Conservation (phyloP, 148 eudicot genomes). For the Chenopodium album region DNA sequence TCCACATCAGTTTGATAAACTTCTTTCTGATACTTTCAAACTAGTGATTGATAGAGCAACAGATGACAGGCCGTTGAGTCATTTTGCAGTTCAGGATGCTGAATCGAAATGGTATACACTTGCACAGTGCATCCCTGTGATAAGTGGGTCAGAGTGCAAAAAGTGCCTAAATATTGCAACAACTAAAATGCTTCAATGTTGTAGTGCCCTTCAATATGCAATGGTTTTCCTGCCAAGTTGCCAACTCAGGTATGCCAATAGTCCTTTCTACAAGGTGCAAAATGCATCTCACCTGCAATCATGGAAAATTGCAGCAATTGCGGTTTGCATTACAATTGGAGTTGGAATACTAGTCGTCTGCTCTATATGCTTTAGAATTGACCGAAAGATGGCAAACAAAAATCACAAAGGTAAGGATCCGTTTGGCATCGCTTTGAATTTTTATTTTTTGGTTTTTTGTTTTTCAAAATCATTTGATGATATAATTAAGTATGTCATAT, state of each 20-base stretch:
- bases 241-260: not conserved
- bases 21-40: not conserved
- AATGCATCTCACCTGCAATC: not conserved
- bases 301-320: not conserved
- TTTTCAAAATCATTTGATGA: too few species aligned
- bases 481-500: too few species aligned
- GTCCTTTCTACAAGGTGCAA: not conserved
- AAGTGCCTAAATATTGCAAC: not conserved
- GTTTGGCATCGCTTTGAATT: too few species aligned
- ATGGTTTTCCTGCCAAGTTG: constrained; percentile 7
- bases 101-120: not conserved
- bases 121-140: constrained; percentile 12
- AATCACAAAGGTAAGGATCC: too few species aligned
- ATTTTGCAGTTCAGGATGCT: not conserved
- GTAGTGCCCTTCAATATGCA: not conserved
- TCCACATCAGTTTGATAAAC: constrained; percentile 4
- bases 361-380: not conserved
- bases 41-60: not conserved
- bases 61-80: not conserved
- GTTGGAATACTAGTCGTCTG: not conserved
- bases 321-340: not conserved
- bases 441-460: too few species aligned
- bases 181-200: not conserved
- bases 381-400: not conserved
- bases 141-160: not conserved